Base-by-base conservation (phyloP, 768 basidiomycete species). In the Boletales sp. region DNA sequence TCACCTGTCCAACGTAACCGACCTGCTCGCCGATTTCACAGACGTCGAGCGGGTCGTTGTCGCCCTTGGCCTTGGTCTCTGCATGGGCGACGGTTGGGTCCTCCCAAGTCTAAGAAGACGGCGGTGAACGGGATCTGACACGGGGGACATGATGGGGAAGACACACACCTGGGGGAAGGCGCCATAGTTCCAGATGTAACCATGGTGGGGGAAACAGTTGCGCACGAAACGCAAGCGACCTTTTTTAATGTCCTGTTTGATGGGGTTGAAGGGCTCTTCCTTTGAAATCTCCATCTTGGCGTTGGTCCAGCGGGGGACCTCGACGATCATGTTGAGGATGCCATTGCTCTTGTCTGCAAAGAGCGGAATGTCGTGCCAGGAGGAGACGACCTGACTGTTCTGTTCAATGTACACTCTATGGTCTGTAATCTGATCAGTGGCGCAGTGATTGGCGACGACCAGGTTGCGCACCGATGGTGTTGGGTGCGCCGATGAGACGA, bases 151-250 rank as follows among this genome's bases (percentile, higher is more conserved):
- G 30, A 39, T 10, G 9, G 15, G 41, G 14, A 17, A 10, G 36
- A 37, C 82, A 42, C 82, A 42, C 49, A 87, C 93, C 83, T 95
- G 93, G 54, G 95, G 95, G 84, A 99, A 96, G 52, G 94, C 94
- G 63, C 95, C 95, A 66, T 99, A 99, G 81, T 99, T 99, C 96
- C 96, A 99, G 78, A 99, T 94, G 80, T 97, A 94, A 34, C 96
- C 95, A 69, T 98, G 94, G 78, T 99, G 96, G 60, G 96, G 96
- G 89, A 99, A 99, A 74, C 96, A 98, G 81, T 98, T 98, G 74
- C 96, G 87, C 60, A 99, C 96, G 72, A 80, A 98, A 63, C 96
- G 90, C 70, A 98, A 75, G 66, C 88, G 90, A 63, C 92, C 92
- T 74, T 91, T 93, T 77, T 96, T 98, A 71, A 90, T 86, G 70